phyloP scores from a whole-genome alignment of 1,284 basidiomycete genomes.

The Malassezia yamatoensis region DNA sequence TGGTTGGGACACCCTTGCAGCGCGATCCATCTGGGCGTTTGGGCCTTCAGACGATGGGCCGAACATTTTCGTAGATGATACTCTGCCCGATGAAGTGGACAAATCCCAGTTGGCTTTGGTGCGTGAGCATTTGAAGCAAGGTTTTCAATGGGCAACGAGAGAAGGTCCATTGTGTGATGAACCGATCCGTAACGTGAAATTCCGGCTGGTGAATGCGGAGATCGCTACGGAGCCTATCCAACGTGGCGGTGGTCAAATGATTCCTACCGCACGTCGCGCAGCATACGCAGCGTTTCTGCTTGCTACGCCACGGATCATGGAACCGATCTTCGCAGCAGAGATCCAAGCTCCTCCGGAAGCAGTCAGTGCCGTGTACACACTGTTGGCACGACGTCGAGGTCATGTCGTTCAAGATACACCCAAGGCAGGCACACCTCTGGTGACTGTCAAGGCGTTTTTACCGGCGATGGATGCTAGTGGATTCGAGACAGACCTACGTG shows the following conservation, averaged over 20 bases:
- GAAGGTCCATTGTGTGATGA: conserved; percentile 97
- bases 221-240: conserved; percentile 90
- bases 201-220: conserved; percentile 81
- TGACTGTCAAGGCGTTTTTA: conserved; percentile 92
- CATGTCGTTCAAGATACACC: conserved; percentile 96
- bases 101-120: conserved; percentile 81
- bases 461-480: conserved; percentile 98
- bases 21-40: conserved; percentile 98
- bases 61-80: conserved; percentile 90
- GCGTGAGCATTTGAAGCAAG: conserved; percentile 91
- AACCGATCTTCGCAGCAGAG: conserved; percentile 96
- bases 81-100: conserved; percentile 87
- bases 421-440: conserved; percentile 90
- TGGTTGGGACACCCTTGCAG: conserved; percentile 94
- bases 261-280: conserved; percentile 89
- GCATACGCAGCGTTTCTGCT: conserved; percentile 99
- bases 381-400: conserved; percentile 86
- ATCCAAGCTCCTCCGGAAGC: conserved; percentile 97
- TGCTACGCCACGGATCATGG: conserved; percentile 56
- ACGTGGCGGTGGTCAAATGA: conserved; percentile 94
- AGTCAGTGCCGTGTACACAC: conserved; percentile 93
- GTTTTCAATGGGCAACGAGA: conserved; percentile 96
- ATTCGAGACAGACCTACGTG: conserved; percentile 94
- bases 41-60: conserved; percentile 81
- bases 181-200: conserved; percentile 97